Evolutionary conservation across 257 asterid genomes (phyloP).

Genomic region (Vinca minor): DNA sequence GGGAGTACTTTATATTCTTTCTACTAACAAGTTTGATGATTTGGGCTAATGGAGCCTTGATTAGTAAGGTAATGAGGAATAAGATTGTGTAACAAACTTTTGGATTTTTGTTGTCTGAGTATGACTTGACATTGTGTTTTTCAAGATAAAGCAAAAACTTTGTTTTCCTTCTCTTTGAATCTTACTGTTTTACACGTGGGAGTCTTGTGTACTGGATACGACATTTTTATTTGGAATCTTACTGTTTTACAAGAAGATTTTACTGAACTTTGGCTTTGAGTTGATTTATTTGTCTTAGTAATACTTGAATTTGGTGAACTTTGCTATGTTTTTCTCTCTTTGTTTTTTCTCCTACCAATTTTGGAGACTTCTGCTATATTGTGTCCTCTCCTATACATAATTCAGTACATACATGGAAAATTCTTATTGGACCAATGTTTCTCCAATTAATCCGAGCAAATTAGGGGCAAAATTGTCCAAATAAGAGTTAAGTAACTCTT

Average conservation of each 20-base stretch:
- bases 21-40: neutral
- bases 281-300: neutral
- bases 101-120: conserved; percentile 3
- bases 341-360: too few species aligned
- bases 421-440: too few species aligned
- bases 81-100: neutral
- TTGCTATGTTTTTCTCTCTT: neutral
- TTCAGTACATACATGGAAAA: too few species aligned
- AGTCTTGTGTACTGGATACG: too few species aligned
- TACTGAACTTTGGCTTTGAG: neutral
- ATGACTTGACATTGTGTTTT: neutral
- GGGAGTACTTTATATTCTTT: too few species aligned
- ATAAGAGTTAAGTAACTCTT: neutral
- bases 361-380: neutral
- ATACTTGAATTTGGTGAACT: neutral
- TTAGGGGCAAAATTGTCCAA: too few species aligned
- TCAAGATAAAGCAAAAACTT: neutral
- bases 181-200: too few species aligned
- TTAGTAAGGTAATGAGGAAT: conserved; percentile 1
- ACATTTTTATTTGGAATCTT: too few species aligned
- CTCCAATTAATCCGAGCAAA: too few species aligned
- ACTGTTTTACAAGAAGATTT: too few species aligned
- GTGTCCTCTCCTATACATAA: neutral
- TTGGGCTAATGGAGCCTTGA: neutral
- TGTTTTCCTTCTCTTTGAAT: neutral